Conservation (phyloP, 345 rosid genomes). For the Lepidium sativum region DNA sequence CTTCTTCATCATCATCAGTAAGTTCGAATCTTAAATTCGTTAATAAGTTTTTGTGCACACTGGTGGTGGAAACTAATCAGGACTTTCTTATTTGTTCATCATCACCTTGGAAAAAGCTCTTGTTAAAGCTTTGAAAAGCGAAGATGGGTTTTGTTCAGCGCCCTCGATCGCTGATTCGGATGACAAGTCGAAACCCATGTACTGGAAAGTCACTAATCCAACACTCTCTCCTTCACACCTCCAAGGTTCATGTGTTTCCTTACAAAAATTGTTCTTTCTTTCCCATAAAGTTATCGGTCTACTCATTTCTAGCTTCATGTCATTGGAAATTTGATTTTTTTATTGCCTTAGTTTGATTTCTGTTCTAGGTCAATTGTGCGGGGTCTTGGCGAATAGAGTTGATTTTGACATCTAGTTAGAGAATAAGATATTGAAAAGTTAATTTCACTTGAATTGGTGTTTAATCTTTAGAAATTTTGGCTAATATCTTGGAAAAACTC, state of each 20-base stretch:
- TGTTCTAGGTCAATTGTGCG: not conserved
- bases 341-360: not conserved
- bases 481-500: not conserved
- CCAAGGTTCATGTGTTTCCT: conserved; percentile 37
- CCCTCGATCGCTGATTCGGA: conserved; percentile 34
- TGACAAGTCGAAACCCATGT: conserved; percentile 39
- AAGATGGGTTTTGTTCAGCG: conserved; percentile 72
- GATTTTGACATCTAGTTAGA: not conserved
- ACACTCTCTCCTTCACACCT: conserved; percentile 85
- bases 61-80: not conserved
- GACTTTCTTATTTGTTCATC: not conserved
- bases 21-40: not conserved
- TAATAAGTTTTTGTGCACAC: not conserved
- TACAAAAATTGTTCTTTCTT: not conserved
- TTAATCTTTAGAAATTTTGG: not conserved
- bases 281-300: not conserved
- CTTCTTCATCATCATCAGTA: conserved; percentile 14
- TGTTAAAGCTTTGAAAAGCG: conserved; percentile 25
- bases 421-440: not conserved
- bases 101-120: conserved; percentile 27
- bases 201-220: conserved; percentile 83
- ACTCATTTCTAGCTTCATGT: not conserved
- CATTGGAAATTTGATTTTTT: not conserved
- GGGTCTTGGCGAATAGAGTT: not conserved
- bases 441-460: not conserved